Conservation (phyloP, 495 filamentous ascomycete genomes). For the Elasticomyces elasticus region DNA sequence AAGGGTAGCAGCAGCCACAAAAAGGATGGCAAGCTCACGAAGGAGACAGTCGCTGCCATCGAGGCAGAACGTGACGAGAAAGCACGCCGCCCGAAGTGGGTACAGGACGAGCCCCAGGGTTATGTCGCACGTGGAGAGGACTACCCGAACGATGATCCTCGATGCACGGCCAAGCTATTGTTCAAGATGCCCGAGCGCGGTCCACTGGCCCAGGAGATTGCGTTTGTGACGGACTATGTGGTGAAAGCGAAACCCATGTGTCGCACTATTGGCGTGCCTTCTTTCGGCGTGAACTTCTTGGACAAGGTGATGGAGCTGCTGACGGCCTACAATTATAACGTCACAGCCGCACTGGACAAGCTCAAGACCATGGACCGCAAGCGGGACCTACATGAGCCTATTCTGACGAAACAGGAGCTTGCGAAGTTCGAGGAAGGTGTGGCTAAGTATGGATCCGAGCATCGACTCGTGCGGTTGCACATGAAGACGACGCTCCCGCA, state of each 20-base stretch:
- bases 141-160: constrained; percentile 43
- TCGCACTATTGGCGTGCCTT: constrained; percentile 51
- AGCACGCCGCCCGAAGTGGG: constrained; percentile 80
- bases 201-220: constrained; percentile 26
- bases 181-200: constrained; percentile 47
- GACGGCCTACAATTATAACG: constrained; percentile 58
- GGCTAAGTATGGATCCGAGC: constrained; percentile 81
- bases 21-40: constrained; percentile 61
- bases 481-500: constrained; percentile 64
- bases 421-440: constrained; percentile 92
- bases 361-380: constrained; percentile 57
- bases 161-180: constrained; percentile 46
- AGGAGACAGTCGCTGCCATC: constrained; percentile 64
- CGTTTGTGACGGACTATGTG: constrained; percentile 65
- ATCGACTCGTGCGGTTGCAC: constrained; percentile 70
- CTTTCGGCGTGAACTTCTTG: constrained; percentile 72
- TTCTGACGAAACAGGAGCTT: constrained; percentile 63
- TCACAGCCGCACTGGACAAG: constrained; percentile 59
- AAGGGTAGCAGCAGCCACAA: constrained; percentile 51
- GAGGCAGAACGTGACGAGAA: constrained; percentile 69
- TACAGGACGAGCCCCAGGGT: constrained; percentile 80
- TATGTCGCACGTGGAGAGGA: constrained; percentile 82
- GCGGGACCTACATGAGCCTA: constrained; percentile 76
- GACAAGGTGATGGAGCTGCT: constrained; percentile 76
- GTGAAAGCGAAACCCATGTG: constrained; percentile 51